phyloP scores from a whole-genome alignment of 352 stramenopile genomes.

The Phytophthora nicotianae region DNA sequence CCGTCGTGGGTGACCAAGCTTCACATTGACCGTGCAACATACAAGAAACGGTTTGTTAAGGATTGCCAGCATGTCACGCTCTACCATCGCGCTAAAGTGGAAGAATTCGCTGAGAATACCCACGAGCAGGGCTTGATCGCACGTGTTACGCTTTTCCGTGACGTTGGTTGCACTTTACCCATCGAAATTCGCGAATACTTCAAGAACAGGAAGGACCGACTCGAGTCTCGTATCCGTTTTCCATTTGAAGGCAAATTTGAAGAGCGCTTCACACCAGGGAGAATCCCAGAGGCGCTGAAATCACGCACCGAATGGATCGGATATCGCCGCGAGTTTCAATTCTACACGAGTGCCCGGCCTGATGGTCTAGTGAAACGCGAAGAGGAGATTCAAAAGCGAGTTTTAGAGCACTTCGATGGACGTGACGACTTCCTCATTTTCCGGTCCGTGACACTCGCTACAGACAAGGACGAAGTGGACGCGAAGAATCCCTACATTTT shows the following conservation, averaged over 20 bases:
- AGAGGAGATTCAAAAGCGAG: conserved; percentile 90
- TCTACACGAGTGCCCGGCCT: conserved; percentile 90
- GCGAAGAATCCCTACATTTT: conserved; percentile 82
- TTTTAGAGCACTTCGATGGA: conserved; percentile 85
- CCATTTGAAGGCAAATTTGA: conserved; percentile 89
- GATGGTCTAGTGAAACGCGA: conserved; percentile 88
- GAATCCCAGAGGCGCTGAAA: conserved; percentile 77
- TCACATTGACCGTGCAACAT: conserved; percentile 67
- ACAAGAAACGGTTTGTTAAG: conserved; percentile 88
- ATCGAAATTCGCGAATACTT: conserved; percentile 93
- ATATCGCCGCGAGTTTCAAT: conserved; percentile 87
- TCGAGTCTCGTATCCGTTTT: conserved; percentile 76
- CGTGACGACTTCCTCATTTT: conserved; percentile 89
- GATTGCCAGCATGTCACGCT: conserved; percentile 87
- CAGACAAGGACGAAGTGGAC: conserved; percentile 79
- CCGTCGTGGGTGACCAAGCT: conserved; percentile 87
- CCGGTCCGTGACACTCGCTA: conserved; percentile 78
- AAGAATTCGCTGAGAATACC: conserved; percentile 91
- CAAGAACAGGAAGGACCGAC: conserved; percentile 90
- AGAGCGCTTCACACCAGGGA: conserved; percentile 77
- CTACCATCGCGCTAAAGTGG: conserved; percentile 91
- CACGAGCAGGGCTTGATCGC: conserved; percentile 90
- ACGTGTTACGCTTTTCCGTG: conserved; percentile 86
- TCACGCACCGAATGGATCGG: conserved; percentile 88
- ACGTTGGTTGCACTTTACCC: conserved; percentile 76